Evolutionary conservation across 1,284 basidiomycete species (phyloP), one percentile per base, ranked within the genome.

Genomic region (Austroboletus novae-zelandiae): DNA sequence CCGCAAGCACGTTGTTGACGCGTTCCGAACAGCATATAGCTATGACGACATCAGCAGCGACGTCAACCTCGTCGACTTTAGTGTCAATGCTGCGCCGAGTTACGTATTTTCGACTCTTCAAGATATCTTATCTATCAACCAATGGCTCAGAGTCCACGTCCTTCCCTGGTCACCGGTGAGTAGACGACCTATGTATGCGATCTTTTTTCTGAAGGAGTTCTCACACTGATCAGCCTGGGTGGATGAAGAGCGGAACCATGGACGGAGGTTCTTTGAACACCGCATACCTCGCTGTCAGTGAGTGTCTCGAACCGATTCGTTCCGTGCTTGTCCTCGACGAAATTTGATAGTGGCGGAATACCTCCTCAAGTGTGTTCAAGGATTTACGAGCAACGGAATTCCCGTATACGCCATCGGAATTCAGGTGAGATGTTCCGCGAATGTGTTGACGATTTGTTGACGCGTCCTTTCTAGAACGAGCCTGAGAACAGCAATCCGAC

Each of bases 161-260:
- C 34, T 76, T 29, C 78, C 78, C 1, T 80, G 79, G 78, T 78
- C 76, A 48, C 75, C 77, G 10, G 77, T 78, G 53, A 53, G 71
- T 62, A n/a, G 15, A 34, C 17, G 15, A 34, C 17, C 14, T 9
- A 15, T 4, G 11, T 5, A 23, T 35, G 42, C 9, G 6, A 30
- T 15, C 20, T 23, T 23, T n/a, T 23, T 23, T 23, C 20, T 23
- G 20, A 23, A 23, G 20, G 20, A 29, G 10, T 35, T 45, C 43
- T 55, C 23, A 47, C 29, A 9, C 29, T n/a, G 29, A 47, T 20
- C 48, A 79, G 77, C 79, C 78, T 4, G 76, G 65, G 11, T 80
- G 78, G 78, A 78, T 79, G 77, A 80, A 79, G 57, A 63, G 61
- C 47, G 72, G 68, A 35, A 70, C 70, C 3, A 75, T 78, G 71